Evolutionary conservation across 2,329 filamentous ascomycete genomes (phyloP).

Genomic region (Cadophora malorum): DNA sequence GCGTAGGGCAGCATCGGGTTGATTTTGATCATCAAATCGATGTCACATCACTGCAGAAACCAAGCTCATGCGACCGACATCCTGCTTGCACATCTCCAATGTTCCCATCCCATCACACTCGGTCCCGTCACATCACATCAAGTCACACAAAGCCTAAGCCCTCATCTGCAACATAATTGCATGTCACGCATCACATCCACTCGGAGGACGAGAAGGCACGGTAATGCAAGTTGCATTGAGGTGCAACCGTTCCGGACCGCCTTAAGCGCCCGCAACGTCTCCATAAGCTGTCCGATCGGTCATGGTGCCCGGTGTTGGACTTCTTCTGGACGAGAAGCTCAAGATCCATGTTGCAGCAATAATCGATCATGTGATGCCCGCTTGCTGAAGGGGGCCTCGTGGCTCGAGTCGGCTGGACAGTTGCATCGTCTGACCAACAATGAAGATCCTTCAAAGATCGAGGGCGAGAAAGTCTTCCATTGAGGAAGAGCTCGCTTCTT

Average conservation of each 20-base stretch:
- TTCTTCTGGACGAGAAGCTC: background rate
- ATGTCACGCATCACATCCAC: constrained; percentile 24
- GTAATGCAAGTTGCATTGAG: background rate
- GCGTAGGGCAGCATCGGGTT: background rate
- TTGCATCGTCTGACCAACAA: constrained; percentile 1
- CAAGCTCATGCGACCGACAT: constrained; percentile 1
- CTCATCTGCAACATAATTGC: constrained; percentile 13
- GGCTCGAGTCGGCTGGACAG: background rate
- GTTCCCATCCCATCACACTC: background rate
- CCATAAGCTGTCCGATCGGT: constrained; percentile 20
- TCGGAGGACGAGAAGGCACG: constrained; percentile 12
- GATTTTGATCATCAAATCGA: constrained; percentile 8
- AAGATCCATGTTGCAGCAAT: background rate
- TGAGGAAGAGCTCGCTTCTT: background rate
- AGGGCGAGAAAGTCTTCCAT: background rate
- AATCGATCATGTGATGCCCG: constrained; percentile 1
- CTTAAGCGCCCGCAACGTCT: constrained; percentile 20
- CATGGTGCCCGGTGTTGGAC: background rate
- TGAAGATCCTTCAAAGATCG: background rate
- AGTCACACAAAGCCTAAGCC: background rate
- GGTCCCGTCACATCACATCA: constrained; percentile 1
- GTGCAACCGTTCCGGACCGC: constrained; percentile 7
- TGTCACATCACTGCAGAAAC: background rate
- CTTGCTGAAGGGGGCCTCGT: background rate
- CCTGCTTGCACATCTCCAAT: constrained; percentile 2